phyloP scores from a whole-genome alignment of 179 eudicot genomes.

The Gypsophila paniculata region DNA sequence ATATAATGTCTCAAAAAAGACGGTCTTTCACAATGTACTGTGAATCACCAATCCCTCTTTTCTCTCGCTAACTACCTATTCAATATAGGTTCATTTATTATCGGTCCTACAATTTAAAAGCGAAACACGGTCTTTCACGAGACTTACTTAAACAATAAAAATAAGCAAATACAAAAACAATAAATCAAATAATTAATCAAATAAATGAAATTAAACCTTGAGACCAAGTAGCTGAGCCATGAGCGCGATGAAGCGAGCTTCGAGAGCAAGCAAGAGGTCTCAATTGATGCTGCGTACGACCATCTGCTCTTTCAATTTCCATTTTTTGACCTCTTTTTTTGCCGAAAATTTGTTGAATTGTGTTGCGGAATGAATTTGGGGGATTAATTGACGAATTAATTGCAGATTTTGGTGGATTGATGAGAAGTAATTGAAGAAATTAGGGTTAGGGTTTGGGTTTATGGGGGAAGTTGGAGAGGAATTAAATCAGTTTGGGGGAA shows the following conservation, averaged over 20 bases:
- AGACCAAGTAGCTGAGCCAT: slow-evolving; percentile 85
- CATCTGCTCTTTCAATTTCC: slow-evolving; percentile 67
- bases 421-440: background rate
- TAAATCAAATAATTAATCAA: background rate
- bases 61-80: too few species aligned
- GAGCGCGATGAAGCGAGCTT: slow-evolving; percentile 63
- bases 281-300: slow-evolving; percentile 62
- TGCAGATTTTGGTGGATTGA: background rate
- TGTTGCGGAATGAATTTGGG: background rate
- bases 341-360: background rate
- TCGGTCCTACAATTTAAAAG: too few species aligned
- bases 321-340: slow-evolving; percentile 22
- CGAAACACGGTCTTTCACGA: too few species aligned
- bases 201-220: slow-evolving; percentile 45
- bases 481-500: slow-evolving; percentile 1
- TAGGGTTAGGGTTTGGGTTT: background rate
- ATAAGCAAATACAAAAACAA: background rate
- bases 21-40: too few species aligned
- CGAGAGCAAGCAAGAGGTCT: slow-evolving; percentile 66
- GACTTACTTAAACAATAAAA: background rate
- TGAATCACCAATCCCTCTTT: too few species aligned
- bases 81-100: too few species aligned
- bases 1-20: background rate
- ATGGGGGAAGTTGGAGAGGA: too few species aligned
- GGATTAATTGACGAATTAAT: background rate